These are phyloP conservation scores for Trichophyton verrucosum DNA, from an alignment of 2,329 filamentous ascomycete species.

Conservation along the genomic window DNA sequence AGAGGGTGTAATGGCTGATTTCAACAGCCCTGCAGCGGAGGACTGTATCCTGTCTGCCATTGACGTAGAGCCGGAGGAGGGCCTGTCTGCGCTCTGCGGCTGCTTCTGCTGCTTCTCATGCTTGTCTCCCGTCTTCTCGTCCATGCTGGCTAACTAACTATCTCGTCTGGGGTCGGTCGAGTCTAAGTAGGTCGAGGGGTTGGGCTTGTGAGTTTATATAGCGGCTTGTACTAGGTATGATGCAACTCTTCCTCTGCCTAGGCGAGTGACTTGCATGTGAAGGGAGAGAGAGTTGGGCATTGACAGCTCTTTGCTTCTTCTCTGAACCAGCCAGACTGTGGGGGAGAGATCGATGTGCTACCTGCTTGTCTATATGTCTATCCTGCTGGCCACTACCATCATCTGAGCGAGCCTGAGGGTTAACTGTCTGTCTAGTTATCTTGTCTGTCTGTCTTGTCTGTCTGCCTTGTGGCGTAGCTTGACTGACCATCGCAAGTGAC, in stretches of 20 bases:
- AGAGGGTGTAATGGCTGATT: conserved; percentile 4
- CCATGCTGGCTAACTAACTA: not conserved
- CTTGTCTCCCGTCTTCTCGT: not conserved
- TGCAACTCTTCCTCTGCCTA: too few relatives aligned
- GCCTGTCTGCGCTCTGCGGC: not conserved
- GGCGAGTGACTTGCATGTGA: too few relatives aligned
- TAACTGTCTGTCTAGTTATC: not conserved
- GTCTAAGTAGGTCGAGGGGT: not conserved
- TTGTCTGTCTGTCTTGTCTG: not conserved
- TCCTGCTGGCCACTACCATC: too few relatives aligned
- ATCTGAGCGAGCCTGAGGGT: too few relatives aligned
- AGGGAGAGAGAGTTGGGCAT: too few relatives aligned
- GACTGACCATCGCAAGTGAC: not conserved
- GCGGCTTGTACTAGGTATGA: too few relatives aligned
- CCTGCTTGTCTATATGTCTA: too few relatives aligned
- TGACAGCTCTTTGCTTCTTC: too few relatives aligned
- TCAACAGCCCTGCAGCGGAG: conserved; percentile 14
- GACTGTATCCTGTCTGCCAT: conserved; percentile 2
- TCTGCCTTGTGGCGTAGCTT: not conserved
- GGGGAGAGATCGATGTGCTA: too few relatives aligned
- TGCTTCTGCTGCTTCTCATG: not conserved
- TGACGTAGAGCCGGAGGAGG: not conserved
- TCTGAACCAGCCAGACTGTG: too few relatives aligned
- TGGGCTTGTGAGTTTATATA: not conserved
- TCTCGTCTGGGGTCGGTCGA: not conserved